A percentile compares a stretch with the other conserved stretches of the same genome.
Conservation (phyloP, 2,329 filamentous ascomycete species). For the Colletotrichum trifolii region DNA sequence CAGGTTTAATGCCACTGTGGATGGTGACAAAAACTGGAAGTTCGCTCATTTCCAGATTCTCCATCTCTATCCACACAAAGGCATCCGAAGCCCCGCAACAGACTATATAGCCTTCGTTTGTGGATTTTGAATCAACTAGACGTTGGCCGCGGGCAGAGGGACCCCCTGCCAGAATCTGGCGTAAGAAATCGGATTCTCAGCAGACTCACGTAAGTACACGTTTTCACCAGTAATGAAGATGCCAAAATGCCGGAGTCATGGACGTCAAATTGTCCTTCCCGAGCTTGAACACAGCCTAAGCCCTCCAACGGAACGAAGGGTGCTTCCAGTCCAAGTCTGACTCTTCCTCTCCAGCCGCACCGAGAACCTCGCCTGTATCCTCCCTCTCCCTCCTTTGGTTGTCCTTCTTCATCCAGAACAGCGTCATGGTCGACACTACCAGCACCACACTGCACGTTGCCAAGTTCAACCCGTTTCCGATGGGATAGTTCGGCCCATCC, state of each 20-base stretch:
- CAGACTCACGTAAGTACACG: too few species aligned
- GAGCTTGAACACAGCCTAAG: constrained; percentile 31
- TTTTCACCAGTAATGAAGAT: too few species aligned
- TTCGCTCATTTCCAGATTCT: too few species aligned
- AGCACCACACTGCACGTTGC: constrained; percentile 69
- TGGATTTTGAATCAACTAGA: too few species aligned
- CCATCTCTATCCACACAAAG: too few species aligned
- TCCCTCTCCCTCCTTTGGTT: constrained; percentile 54
- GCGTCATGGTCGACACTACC: constrained; percentile 58
- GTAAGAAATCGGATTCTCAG: too few species aligned
- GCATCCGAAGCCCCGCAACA: too few species aligned
- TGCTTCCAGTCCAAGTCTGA: constrained; percentile 75
- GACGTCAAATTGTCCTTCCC: background rate
- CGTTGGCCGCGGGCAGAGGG: too few species aligned
- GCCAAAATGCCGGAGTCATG: background rate
- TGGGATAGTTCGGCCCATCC: constrained; percentile 73
- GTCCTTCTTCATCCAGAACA: constrained; percentile 71
- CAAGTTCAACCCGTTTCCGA: constrained; percentile 78
- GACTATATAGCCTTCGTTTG: too few species aligned
- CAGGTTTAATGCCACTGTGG: too few species aligned
- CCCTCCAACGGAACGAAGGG: constrained; percentile 70
- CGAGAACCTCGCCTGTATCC: constrained; percentile 59
- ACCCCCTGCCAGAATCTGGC: too few species aligned
- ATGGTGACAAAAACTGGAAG: too few species aligned
- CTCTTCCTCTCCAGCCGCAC: constrained; percentile 62